Evolutionary conservation across 345 rosid genomes (phyloP).

Genomic region (Raphanus sativus): DNA sequence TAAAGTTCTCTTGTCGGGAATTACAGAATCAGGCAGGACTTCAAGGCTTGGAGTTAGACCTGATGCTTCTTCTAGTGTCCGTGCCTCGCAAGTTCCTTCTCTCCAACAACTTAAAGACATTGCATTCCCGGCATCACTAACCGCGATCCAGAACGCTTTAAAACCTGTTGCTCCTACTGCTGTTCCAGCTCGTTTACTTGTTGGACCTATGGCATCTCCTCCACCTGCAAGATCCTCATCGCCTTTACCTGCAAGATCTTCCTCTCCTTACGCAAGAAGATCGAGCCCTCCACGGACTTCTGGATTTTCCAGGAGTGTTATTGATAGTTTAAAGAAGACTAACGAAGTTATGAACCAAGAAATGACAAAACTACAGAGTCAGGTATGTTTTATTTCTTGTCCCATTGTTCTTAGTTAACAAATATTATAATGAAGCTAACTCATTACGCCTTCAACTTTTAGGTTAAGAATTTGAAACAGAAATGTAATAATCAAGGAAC

Average conservation of each 20-base stretch:
- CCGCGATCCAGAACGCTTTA: constrained; percentile 62
- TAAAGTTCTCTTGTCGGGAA: constrained; percentile 54
- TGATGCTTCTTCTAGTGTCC: constrained; percentile 48
- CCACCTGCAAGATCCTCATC: constrained; percentile 38
- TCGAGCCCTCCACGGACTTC: constrained; percentile 73
- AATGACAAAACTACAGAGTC: constrained; percentile 66
- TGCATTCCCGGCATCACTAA: constrained; percentile 67
- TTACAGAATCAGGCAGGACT: constrained; percentile 55
- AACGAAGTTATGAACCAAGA: constrained; percentile 85
- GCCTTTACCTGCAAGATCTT: constrained; percentile 33
- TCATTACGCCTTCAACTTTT: constrained; percentile 20
- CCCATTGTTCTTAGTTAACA: background rate
- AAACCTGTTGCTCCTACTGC: constrained; percentile 43
- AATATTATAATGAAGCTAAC: background rate
- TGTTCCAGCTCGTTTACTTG: constrained; percentile 17
- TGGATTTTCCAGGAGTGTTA: constrained; percentile 70
- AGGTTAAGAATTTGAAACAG: constrained; percentile 63
- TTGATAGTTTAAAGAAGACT: constrained; percentile 87
- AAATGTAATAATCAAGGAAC: constrained; percentile 62
- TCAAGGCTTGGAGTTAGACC: constrained; percentile 50
- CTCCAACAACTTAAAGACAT: constrained; percentile 66
- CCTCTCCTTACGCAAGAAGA: constrained; percentile 51
- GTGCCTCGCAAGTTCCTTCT: constrained; percentile 85
- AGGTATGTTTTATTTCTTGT: constrained; percentile 43
- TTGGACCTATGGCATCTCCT: constrained; percentile 25